Conservation (phyloP, 1,284 basidiomycete genomes). For the Ganoderma lucidum region DNA sequence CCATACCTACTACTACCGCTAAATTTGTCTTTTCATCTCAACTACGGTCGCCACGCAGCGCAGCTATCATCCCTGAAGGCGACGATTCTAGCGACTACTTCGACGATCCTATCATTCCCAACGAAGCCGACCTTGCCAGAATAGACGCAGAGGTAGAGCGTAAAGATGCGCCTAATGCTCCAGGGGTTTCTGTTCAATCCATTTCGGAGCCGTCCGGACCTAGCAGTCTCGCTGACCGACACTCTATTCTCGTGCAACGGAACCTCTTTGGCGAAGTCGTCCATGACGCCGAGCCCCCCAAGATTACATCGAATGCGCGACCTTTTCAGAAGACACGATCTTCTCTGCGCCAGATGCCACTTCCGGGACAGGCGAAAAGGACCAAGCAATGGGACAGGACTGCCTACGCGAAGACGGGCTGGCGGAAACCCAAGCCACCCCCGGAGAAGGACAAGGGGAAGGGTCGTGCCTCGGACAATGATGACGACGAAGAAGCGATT, state of each 20-base stretch:
- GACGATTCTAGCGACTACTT: conserved; percentile 56
- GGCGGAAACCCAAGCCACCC: conserved; percentile 55
- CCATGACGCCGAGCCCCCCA: conserved; percentile 43
- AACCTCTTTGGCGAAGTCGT: conserved; percentile 70
- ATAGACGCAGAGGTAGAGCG: conserved; percentile 62
- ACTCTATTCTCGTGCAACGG: conserved; percentile 57
- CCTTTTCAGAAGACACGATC: conserved; percentile 55
- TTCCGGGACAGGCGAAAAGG: conserved; percentile 64
- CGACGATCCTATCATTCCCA: conserved; percentile 61
- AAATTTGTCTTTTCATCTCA: background rate
- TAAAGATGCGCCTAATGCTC: conserved; percentile 39
- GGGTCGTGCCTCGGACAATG: conserved; percentile 51
- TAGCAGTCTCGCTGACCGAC: conserved; percentile 27
- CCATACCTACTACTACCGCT: conserved; percentile 10
- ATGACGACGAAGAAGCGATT: conserved; percentile 54
- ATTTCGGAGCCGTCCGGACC: conserved; percentile 50
- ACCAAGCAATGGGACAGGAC: conserved; percentile 90
- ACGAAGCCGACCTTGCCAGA: conserved; percentile 55
- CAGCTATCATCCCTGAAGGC: conserved; percentile 38
- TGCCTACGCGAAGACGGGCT: conserved; percentile 80
- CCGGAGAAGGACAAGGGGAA: conserved; percentile 48
- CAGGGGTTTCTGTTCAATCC: conserved; percentile 39
- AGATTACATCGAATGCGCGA: conserved; percentile 39
- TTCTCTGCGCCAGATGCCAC: conserved; percentile 43
- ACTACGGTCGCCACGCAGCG: conserved; percentile 11